Conservation (phyloP, 805 yeast species). For the Candida verbasci region DNA sequence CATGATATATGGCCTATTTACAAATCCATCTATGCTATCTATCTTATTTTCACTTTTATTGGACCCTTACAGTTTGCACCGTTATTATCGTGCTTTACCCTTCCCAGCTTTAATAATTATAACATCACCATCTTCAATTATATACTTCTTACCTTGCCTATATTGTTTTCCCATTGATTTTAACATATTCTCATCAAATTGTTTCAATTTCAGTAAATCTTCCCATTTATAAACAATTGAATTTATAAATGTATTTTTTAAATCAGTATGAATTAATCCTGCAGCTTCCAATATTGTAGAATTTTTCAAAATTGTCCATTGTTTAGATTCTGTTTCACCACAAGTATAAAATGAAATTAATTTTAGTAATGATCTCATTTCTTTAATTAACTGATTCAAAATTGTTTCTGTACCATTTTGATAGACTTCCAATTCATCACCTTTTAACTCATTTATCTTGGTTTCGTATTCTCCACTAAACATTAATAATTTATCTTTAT, state of each 20-base stretch:
- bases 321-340: constrained; percentile 79
- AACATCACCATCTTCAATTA: constrained; percentile 82
- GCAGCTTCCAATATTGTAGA: constrained; percentile 87
- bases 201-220: constrained; percentile 39
- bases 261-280: constrained; percentile 82
- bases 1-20: too few species aligned
- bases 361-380: constrained; percentile 64
- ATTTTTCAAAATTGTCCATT: constrained; percentile 80
- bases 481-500: constrained; percentile 42
- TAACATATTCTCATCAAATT: constrained; percentile 47
- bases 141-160: constrained; percentile 73
- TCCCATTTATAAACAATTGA: constrained; percentile 70
- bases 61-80: too few species aligned
- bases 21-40: too few species aligned
- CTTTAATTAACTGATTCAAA: constrained; percentile 56
- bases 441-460: constrained; percentile 24
- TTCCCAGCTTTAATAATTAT: constrained; percentile 69
- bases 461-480: constrained; percentile 50
- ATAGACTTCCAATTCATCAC: constrained; percentile 14
- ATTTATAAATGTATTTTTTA: constrained; percentile 73
- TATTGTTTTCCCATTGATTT: constrained; percentile 56
- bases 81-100: constrained; percentile 38
- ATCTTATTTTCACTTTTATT: too few species aligned
- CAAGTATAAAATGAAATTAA: constrained; percentile 84
- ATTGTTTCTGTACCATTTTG: constrained; percentile 38